A percentile compares a stretch with the other conserved stretches of the same genome.
Conservation (phyloP, 176 grass and related monocot species). For the Eragrostis nindensis region DNA sequence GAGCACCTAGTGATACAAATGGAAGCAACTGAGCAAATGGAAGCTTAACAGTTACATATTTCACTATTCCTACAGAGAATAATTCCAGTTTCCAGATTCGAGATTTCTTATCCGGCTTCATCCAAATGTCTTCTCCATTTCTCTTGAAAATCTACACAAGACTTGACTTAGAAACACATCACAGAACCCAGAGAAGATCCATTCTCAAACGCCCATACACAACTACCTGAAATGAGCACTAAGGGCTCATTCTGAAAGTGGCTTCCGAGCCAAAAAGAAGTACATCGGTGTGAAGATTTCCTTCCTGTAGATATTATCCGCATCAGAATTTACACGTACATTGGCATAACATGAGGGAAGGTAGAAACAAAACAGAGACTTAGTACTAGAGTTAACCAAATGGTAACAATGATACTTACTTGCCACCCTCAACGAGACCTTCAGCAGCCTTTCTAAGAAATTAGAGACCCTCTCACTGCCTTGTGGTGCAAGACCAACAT, state of each 20-base stretch:
- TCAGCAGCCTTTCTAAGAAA: constrained; percentile 90
- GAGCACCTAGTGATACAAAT: not conserved
- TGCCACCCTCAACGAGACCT: constrained; percentile 84
- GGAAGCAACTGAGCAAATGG: not conserved
- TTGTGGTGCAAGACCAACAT: constrained; percentile 68
- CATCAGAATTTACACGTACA: constrained; percentile 33
- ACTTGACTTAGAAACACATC: not conserved
- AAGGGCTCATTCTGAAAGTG: constrained; percentile 50
- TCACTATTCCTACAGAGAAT: not conserved
- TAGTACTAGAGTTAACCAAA: constrained; percentile 17
- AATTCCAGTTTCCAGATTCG: not conserved
- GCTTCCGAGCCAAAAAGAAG: constrained; percentile 84
- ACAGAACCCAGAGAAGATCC: not conserved
- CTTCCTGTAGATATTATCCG: constrained; percentile 60
- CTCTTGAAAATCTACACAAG: not conserved
- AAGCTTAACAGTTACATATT: constrained; percentile 21
- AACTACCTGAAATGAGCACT: constrained; percentile 31
- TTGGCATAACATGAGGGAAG: constrained; percentile 9
- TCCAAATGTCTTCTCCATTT: not conserved
- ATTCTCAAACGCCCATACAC: too few species aligned
- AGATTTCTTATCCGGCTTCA: not conserved
- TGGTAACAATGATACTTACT: constrained; percentile 53
- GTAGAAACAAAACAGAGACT: not conserved
- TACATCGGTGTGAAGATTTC: constrained; percentile 92
- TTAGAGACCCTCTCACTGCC: constrained; percentile 78